Base-by-base conservation (phyloP, 176 grass and related monocot genomes). In the Oryza longistaminata region DNA sequence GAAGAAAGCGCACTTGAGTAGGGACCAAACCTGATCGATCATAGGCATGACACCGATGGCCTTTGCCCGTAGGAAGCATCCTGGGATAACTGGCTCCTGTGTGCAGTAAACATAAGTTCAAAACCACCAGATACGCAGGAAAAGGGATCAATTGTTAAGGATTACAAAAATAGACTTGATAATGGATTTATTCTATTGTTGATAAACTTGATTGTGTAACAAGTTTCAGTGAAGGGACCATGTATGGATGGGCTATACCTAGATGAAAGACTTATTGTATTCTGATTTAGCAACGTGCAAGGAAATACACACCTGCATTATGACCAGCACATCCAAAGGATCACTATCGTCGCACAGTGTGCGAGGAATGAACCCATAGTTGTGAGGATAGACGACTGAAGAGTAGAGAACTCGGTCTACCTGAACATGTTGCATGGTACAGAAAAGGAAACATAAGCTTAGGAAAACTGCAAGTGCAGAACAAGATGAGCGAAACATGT, bases 381-480 rank as follows among this genome's bases (percentile, higher is more conserved):
- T 98, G 83, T 98, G 96, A 34, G 93, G 96, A 65, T 98, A 98
- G 53, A 98, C 93, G 24, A 95, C 93, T 13, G 96, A 98, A 37
- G 96, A 98, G 64, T 95, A 98, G n/a, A 98, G 88, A n/a, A 98
- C 89, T 10, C 93, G 96, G 81, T 98, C 96, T 9, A 98, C 96
- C 94, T 93, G 72, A 60, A 67, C 11, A 62, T 17, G 39, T 11
- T 7, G 9, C 45, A 74, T 33, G 77, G 34, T 44, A 22, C 66
- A 79, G 29, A 70, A 66, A 72, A 49, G 52, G 44, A 16, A 27
- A 71, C 26, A 53, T 52, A 45, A 7, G 70, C 37, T 74, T 16
- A 33, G 22, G 66, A 14, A 9, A 37, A 11, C 2, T 40, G 80
- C 31, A 74, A 58, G 35, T 15, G 26, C 5, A 24, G n/a, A 75